Evolutionary conservation across 805 yeast species (phyloP).

Genomic region (Grigorovia yakushimaensis): DNA sequence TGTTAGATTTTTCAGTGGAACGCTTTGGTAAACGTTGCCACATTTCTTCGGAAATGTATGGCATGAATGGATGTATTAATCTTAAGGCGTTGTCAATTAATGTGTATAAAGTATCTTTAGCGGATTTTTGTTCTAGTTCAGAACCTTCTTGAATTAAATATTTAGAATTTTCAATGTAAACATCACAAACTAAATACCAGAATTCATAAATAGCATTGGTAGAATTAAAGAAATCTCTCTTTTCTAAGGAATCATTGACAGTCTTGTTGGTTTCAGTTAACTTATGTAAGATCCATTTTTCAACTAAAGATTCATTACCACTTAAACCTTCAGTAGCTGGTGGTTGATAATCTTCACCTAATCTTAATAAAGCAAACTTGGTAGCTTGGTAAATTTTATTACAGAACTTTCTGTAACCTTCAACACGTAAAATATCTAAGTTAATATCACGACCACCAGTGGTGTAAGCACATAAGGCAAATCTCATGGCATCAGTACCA

Average conservation of each 20-base stretch:
- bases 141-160: conserved; percentile 86
- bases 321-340: conserved; percentile 53
- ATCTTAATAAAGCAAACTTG: conserved; percentile 85
- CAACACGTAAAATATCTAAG: conserved; percentile 90
- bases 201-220: conserved; percentile 83
- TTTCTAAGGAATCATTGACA: conserved; percentile 59
- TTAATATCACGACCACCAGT: conserved; percentile 99
- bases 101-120: conserved; percentile 88
- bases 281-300: conserved; percentile 92
- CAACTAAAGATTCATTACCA: conserved; percentile 84
- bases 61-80: conserved; percentile 97
- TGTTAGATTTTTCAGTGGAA: conserved; percentile 51
- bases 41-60: conserved; percentile 92
- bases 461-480: conserved; percentile 95
- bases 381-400: conserved; percentile 99
- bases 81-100: conserved; percentile 85
- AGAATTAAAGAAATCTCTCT: conserved; percentile 80
- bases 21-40: conserved; percentile 97
- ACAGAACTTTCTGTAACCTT: conserved; percentile 98
- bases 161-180: conserved; percentile 96
- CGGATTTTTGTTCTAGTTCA: conserved; percentile 72
- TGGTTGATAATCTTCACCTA: conserved; percentile 83
- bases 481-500: conserved; percentile 98
- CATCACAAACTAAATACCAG: conserved; percentile 96
- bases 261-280: conserved; percentile 58